Base-by-base conservation (phyloP, 139 green algal species). In the Zygnema cylindricum region DNA sequence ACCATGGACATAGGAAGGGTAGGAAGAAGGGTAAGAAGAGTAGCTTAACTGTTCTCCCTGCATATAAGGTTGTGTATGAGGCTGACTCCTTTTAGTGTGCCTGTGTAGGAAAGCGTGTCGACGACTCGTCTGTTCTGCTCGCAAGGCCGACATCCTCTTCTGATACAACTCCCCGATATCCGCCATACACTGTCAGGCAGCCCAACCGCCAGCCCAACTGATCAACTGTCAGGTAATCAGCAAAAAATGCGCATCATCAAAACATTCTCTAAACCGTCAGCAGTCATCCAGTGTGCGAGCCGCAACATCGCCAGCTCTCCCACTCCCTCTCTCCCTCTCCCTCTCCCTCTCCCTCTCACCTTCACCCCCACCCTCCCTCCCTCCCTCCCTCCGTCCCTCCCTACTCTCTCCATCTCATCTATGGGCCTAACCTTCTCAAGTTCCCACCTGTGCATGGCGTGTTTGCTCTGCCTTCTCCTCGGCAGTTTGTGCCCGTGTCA, bases 381-480 rank as follows among this genome's bases (percentile, higher is more conserved):
- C 49, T 16, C 49, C 49, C 7, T 63, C 16, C 16, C 7, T 16
- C 16, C 49, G 7, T 63, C 7, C 49, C 16, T 63, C 16, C 7
- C 7, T 16, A 63, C 49, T 63, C 7, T 63, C 49, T 16, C 49
- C 49, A 63, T 25, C 16, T 25, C 49, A 63, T 7, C 49, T 63
- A 25, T 63, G 49, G 16, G 49, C 7, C 49, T 63, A 63, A 63
- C 16, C 16, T 16, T 16, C 49, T 7, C 7, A 3, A 25, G 11
- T 43, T 16, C 71, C 39, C 41, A 85, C 77, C 77, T 85, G 39
- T 54, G 7, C 82, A 54, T 85, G 77, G 7, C 77, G 3, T 81
- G 77, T 54, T 25, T 39, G 33, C 49, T 85, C 77, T 41, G 77
- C 49, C 3, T 85, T 54, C 77, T 85, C 77, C 77, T 40, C 77